Percentiles rank a stretch among this genome's conserved stretches.
These are phyloP conservation scores for Dovyalis caffra DNA, from an alignment of 345 rosid genomes.

Conservation along the genomic window DNA sequence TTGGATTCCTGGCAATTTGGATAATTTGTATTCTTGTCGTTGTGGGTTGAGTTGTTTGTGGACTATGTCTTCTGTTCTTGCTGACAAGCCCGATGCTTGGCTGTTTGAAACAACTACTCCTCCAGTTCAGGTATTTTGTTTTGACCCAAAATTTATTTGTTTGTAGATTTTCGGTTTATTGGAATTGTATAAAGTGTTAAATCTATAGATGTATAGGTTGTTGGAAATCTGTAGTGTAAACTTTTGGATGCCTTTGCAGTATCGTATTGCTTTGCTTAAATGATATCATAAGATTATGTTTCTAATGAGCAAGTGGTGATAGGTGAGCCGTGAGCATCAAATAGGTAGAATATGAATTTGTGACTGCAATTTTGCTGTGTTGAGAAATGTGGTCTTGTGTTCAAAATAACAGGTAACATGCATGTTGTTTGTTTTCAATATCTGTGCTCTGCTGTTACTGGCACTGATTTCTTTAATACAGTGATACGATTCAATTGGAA, in stretches of 20 bases:
- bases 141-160: neutral
- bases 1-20: constrained; percentile 96
- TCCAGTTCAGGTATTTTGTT: constrained; percentile 54
- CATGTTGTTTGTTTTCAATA: neutral
- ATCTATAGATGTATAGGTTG: neutral
- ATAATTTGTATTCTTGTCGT: constrained; percentile 72
- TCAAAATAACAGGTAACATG: neutral
- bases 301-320: neutral
- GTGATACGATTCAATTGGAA: neutral
- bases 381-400: neutral
- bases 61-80: constrained; percentile 90
- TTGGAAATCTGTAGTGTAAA: neutral
- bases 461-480: neutral
- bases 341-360: neutral
- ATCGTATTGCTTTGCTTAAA: neutral
- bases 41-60: constrained; percentile 92
- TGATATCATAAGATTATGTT: neutral
- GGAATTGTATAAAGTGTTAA: neutral
- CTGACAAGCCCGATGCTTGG: constrained; percentile 84
- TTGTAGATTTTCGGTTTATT: neutral
- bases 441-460: neutral
- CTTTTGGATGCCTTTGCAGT: neutral
- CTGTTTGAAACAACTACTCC: constrained; percentile 81
- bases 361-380: neutral
- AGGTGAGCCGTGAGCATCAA: neutral